phyloP scores from a whole-genome alignment of 257 asterid genomes.

The Leptodermis oblonga region DNA sequence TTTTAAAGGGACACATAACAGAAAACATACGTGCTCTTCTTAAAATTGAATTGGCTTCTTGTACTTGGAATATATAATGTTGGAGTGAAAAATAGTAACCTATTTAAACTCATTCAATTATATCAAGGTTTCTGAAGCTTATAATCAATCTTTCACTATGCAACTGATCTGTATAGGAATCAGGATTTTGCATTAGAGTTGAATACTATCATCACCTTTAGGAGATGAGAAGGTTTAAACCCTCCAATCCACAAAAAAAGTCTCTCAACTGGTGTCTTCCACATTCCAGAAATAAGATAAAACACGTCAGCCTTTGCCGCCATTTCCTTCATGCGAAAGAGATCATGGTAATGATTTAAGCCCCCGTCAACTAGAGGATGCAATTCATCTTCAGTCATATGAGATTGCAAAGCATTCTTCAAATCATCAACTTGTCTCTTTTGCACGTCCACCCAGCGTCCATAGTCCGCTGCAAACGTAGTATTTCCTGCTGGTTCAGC shows the following conservation, averaged over 20 bases:
- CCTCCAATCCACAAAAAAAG: constrained; percentile 96
- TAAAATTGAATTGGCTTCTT: neutral
- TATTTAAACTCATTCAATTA: neutral
- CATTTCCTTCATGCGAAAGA: constrained; percentile 71
- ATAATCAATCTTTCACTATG: neutral
- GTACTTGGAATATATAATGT: neutral
- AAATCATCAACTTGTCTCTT: constrained; percentile 47
- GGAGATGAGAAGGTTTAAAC: constrained; percentile 80
- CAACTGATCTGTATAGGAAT: constrained; percentile 7
- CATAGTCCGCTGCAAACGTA: constrained; percentile 69
- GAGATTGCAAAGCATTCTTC: constrained; percentile 56
- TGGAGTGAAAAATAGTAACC: neutral
- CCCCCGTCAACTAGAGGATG: constrained; percentile 48
- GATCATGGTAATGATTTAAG: constrained; percentile 61
- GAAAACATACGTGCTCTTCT: neutral
- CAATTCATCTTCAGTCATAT: constrained; percentile 51
- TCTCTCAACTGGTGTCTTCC: constrained; percentile 87
- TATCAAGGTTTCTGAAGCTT: neutral
- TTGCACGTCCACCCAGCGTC: constrained; percentile 81
- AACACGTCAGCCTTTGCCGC: constrained; percentile 81
- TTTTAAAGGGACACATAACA: neutral
- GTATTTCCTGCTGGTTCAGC: constrained; percentile 43
- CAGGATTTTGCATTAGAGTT: neutral
- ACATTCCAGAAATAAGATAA: constrained; percentile 75
- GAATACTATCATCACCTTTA: constrained; percentile 47